Percentiles rank a stretch among this genome's conserved stretches.
phyloP scores from a whole-genome alignment of 352 stramenopile species.

The Globisporangium irregulare region DNA sequence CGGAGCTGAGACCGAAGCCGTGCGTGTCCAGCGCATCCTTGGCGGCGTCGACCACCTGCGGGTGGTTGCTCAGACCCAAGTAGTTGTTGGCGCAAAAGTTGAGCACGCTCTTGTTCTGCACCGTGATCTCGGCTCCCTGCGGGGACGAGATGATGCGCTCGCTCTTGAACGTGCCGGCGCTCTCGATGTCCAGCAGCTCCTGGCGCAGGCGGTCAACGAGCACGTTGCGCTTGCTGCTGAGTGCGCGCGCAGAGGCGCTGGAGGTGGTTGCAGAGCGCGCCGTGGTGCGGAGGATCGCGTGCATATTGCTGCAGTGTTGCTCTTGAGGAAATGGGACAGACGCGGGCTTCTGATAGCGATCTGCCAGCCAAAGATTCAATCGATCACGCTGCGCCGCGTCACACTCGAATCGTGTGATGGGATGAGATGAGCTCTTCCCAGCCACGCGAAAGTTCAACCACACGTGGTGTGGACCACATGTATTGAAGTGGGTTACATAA shows the following conservation, averaged over 20 bases:
- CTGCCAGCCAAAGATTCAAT: slow-evolving; percentile 6
- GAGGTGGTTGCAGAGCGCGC: background rate
- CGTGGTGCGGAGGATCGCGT: slow-evolving; percentile 5
- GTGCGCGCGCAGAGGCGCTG: slow-evolving; percentile 12
- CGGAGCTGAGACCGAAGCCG: slow-evolving; percentile 89
- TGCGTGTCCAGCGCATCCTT: slow-evolving; percentile 79
- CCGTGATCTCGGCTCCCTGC: slow-evolving; percentile 76
- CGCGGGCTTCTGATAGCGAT: background rate
- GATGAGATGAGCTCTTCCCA: slow-evolving; percentile 8
- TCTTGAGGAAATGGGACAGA: background rate
- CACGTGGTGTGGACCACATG: slow-evolving; percentile 2
- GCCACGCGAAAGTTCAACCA: slow-evolving; percentile 13
- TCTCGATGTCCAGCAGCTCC: slow-evolving; percentile 68
- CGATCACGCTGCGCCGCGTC: background rate
- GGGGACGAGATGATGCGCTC: slow-evolving; percentile 90
- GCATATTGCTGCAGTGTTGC: background rate
- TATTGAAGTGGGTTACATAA: background rate
- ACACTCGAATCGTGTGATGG: background rate
- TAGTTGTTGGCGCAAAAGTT: slow-evolving; percentile 97
- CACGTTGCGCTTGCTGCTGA: slow-evolving; percentile 49
- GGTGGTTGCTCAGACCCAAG: slow-evolving; percentile 89
- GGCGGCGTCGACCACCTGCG: slow-evolving; percentile 78
- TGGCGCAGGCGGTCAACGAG: slow-evolving; percentile 74
- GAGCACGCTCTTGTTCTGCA: slow-evolving; percentile 75
- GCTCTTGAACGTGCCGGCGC: slow-evolving; percentile 80